phyloP scores from a whole-genome alignment of 371 early-diverging fungal species.

The Rhizopus arrhizus region DNA sequence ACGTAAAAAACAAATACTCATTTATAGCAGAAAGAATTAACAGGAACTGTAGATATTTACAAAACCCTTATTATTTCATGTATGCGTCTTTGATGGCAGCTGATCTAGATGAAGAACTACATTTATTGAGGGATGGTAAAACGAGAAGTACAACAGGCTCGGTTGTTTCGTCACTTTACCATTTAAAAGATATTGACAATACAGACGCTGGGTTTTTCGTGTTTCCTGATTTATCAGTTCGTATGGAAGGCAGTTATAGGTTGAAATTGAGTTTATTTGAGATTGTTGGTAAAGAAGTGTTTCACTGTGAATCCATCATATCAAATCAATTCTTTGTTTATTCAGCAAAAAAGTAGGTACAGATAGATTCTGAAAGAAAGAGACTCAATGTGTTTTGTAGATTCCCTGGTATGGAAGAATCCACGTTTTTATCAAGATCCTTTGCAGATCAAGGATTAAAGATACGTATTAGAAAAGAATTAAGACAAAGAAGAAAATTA shows the following conservation, averaged over 20 bases:
- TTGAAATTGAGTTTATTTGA: slow-evolving; percentile 91
- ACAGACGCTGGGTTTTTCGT: slow-evolving; percentile 95
- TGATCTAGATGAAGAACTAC: slow-evolving; percentile 71
- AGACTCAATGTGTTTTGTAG: slow-evolving; percentile 17
- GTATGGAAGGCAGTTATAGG: slow-evolving; percentile 88
- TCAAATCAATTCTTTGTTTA: slow-evolving; percentile 85
- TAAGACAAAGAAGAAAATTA: slow-evolving; percentile 45
- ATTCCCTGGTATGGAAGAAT: slow-evolving; percentile 95
- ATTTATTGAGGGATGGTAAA: slow-evolving; percentile 71
- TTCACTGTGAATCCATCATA: slow-evolving; percentile 76
- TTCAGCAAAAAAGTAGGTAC: slow-evolving; percentile 77
- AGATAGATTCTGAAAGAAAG: background rate
- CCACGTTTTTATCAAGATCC: slow-evolving; percentile 83
- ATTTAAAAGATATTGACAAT: slow-evolving; percentile 83
- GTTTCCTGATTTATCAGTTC: slow-evolving; percentile 91
- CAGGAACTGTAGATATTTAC: slow-evolving; percentile 60
- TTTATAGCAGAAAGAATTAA: background rate
- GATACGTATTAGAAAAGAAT: slow-evolving; percentile 84
- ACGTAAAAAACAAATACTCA: slow-evolving; percentile 26
- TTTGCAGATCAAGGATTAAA: slow-evolving; percentile 96
- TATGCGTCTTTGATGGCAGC: slow-evolving; percentile 75
- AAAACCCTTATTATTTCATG: slow-evolving; percentile 87
- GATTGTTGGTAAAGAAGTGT: slow-evolving; percentile 78
- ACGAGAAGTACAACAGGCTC: slow-evolving; percentile 82
- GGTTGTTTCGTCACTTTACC: slow-evolving; percentile 88